A percentile compares a stretch with the other conserved stretches of the same genome.
Conservation (phyloP, 371 early-diverging fungal species). For the Rhizopus microsporus region DNA sequence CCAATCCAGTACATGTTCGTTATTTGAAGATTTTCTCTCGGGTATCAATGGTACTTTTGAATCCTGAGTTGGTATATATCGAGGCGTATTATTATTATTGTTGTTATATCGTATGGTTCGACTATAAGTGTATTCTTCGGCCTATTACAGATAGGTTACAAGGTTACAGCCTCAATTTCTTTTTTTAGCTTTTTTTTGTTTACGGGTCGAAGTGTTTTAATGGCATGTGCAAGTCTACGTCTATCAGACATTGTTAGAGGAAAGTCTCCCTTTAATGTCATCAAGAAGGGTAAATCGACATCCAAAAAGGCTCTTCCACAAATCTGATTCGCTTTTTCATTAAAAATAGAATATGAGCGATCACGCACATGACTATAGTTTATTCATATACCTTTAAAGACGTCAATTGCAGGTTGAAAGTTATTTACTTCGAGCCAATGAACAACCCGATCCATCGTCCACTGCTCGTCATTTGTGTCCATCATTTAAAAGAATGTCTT, state of each 20-base stretch:
- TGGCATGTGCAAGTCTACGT: slow-evolving; percentile 26
- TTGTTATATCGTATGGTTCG: neutral
- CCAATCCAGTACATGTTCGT: slow-evolving; percentile 25
- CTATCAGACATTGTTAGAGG: slow-evolving; percentile 29
- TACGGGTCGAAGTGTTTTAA: slow-evolving; percentile 30
- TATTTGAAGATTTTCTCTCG: slow-evolving; percentile 33
- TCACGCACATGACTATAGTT: neutral
- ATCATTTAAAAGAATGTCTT: neutral
- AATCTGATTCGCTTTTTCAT: slow-evolving; percentile 21
- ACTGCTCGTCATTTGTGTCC: slow-evolving; percentile 14
- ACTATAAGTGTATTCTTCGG: slow-evolving; percentile 10
- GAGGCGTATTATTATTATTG: slow-evolving; percentile 5
- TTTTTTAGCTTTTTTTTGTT: neutral
- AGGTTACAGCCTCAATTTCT: neutral
- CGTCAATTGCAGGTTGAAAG: slow-evolving; percentile 22
- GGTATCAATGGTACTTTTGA: slow-evolving; percentile 24
- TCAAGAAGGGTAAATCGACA: slow-evolving; percentile 20
- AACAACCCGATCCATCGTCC: slow-evolving; percentile 24
- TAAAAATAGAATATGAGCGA: neutral
- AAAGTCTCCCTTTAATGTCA: slow-evolving; percentile 17
- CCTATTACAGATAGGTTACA: slow-evolving; percentile 4
- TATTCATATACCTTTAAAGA: slow-evolving; percentile 23
- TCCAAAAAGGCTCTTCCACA: slow-evolving; percentile 27
- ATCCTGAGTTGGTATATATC: slow-evolving; percentile 10
- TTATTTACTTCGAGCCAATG: slow-evolving; percentile 27